These are phyloP conservation scores for Magnusiomyces tetraspermus DNA, from an alignment of 1,139 yeast genomes.

Conservation along the genomic window DNA sequence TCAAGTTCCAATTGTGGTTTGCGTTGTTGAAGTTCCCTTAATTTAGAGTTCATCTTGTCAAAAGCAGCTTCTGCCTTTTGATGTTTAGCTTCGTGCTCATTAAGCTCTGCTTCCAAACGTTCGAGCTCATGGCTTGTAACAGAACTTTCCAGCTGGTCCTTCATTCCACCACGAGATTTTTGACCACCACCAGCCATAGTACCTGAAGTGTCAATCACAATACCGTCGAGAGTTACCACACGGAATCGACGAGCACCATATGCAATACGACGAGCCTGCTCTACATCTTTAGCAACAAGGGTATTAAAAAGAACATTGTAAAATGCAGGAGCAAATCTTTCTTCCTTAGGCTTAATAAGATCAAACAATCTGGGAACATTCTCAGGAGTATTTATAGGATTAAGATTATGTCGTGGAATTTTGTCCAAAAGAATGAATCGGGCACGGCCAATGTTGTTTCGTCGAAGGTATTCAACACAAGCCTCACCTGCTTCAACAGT, in stretches of 20 bases:
- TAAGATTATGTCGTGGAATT: slow-evolving; percentile 51
- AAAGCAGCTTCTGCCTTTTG: slow-evolving; percentile 45
- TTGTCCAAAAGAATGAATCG: slow-evolving; percentile 75
- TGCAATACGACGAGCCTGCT: slow-evolving; percentile 81
- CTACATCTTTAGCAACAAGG: slow-evolving; percentile 68
- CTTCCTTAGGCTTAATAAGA: slow-evolving; percentile 56
- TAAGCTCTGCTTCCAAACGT: slow-evolving; percentile 45
- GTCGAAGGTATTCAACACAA: slow-evolving; percentile 79
- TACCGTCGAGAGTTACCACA: slow-evolving; percentile 90
- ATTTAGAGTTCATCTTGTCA: slow-evolving; percentile 50
- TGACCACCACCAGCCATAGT: slow-evolving; percentile 96
- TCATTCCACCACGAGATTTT: slow-evolving; percentile 59
- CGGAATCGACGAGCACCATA: slow-evolving; percentile 73
- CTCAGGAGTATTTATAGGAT: slow-evolving; percentile 62
- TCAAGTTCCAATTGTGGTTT: slow-evolving; percentile 63
- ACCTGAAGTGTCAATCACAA: slow-evolving; percentile 89
- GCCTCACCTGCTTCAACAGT: slow-evolving; percentile 88
- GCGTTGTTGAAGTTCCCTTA: slow-evolving; percentile 50
- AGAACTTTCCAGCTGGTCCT: slow-evolving; percentile 32
- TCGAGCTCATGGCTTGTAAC: slow-evolving; percentile 44
- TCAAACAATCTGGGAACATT: slow-evolving; percentile 78
- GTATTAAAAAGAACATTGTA: slow-evolving; percentile 82
- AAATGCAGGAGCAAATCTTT: slow-evolving; percentile 76
- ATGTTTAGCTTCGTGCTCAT: slow-evolving; percentile 47
- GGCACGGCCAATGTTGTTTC: slow-evolving; percentile 81